Evolutionary conservation across 2,329 filamentous ascomycete species (phyloP).

Genomic region (Zalaria sp.): DNA sequence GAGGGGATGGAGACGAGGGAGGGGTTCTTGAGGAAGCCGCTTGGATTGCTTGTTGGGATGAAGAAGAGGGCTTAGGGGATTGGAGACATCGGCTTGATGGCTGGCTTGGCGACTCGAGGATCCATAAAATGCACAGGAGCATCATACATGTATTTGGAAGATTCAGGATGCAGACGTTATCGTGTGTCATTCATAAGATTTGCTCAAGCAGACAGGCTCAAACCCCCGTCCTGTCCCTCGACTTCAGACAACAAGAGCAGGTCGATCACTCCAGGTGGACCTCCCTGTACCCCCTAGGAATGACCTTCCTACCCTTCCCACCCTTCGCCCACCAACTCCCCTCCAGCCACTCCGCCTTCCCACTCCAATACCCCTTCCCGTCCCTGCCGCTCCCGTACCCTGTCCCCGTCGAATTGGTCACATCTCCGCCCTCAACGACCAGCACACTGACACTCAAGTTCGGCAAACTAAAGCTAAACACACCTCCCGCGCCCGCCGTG

Average conservation of each 20-base stretch:
- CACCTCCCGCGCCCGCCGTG: constrained; percentile 30
- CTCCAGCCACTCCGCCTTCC: background rate
- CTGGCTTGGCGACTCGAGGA: no score
- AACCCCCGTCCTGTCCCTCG: no score
- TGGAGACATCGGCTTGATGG: no score
- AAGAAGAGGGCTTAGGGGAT: constrained; percentile 25
- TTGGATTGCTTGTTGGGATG: constrained; percentile 53
- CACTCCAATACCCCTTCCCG: background rate
- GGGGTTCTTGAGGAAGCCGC: constrained; percentile 69
- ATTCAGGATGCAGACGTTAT: no score
- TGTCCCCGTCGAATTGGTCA: background rate
- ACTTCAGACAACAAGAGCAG: no score
- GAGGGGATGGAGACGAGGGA: constrained; percentile 60
- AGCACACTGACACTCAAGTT: constrained; percentile 43
- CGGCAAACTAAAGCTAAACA: constrained; percentile 38
- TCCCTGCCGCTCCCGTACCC: background rate
- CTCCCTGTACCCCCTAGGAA: constrained; percentile 4
- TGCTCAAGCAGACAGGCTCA: no score
- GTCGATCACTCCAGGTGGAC: background rate
- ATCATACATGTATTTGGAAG: no score
- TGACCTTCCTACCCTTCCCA: background rate
- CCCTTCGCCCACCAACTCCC: constrained; percentile 1
- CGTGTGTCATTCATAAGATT: no score
- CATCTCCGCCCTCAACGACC: constrained; percentile 17
- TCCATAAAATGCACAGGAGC: no score